Base-by-base conservation (phyloP, 2,329 filamentous ascomycete species). In the Periconia digitata region DNA sequence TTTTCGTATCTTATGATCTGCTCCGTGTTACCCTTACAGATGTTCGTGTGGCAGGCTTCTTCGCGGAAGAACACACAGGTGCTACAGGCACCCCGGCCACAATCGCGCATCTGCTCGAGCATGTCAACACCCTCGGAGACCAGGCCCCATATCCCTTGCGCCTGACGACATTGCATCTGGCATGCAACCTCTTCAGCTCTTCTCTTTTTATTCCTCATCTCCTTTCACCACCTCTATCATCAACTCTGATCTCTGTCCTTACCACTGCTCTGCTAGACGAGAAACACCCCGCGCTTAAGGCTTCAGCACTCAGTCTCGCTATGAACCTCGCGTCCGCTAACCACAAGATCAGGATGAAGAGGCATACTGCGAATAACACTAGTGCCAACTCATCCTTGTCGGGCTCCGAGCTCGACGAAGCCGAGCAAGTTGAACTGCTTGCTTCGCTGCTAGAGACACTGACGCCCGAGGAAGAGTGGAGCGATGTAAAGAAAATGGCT, bases 1-100 rank as follows among this genome's bases (percentile, higher is more conserved):
- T 91, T 37, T 97, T 97, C 65, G 83, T 90, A 1, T 77, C 92
- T 0, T 80, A 96, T n/a, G 94, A 97, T 64, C 80, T 99, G 1
- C 80, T 96, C 43, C 83, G 94, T 18, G 82, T 89, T 53, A 82
- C 88, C 0, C 81, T 96, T 47, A 77, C 85, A 12, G 92, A 97
- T 60, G 78, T 86, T 0, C 84, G 92, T 34, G 78, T 96, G 15
- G 90, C 88, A 51, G 87, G 87, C 16, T 95, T 85, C 72, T 91
- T 91, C 53, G 89, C 89, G 1, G 87, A 94, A 65, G 90, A 96
- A 67, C 60, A 69, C 42, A 63, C 60, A 34, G 64, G 65, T 24
- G 76, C 76, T 8, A 85, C 89, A 48, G 72, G 74, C 3, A 67
- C 59, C 12, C 64, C 65, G 5, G 62, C 67, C 27, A 75, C 80